Conservation (phyloP, 768 basidiomycete species). For the Leucosporidium scottii region DNA sequence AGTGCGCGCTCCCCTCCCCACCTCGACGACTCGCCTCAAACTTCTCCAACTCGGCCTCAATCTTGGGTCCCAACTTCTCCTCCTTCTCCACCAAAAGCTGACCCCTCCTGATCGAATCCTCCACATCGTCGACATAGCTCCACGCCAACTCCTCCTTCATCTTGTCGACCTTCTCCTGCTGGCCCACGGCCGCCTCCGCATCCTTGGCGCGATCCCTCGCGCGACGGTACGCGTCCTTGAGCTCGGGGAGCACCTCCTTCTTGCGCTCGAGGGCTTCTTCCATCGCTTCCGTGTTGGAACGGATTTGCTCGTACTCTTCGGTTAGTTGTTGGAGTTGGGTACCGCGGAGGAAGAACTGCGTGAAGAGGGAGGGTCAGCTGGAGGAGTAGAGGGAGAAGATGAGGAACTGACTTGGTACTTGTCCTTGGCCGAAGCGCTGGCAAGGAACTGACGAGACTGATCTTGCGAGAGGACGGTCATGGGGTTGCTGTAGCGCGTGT, state of each 20-base stretch:
- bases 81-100: constrained; percentile 42
- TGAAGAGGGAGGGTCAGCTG: neutral
- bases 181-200: constrained; percentile 63
- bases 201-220: constrained; percentile 60
- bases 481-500: constrained; percentile 45
- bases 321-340: constrained; percentile 82
- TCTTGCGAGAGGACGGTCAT: constrained; percentile 84
- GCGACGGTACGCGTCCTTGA: constrained; percentile 55
- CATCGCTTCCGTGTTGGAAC: constrained; percentile 65
- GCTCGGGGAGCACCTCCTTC: constrained; percentile 68
- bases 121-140: constrained; percentile 43
- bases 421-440: constrained; percentile 67
- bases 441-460: constrained; percentile 72
- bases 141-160: constrained; percentile 32
- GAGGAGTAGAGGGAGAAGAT: neutral
- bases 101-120: constrained; percentile 23
- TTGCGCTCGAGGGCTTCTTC: constrained; percentile 61
- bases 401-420: constrained; percentile 67
- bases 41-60: constrained; percentile 15
- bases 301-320: constrained; percentile 73
- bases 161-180: constrained; percentile 45
- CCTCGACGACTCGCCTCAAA: constrained; percentile 25
- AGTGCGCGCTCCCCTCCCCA: no score
- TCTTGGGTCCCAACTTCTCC: constrained; percentile 36
- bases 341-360: constrained; percentile 85